Evolutionary conservation across 768 basidiomycete species (phyloP).

Genomic region (Suillus plorans): DNA sequence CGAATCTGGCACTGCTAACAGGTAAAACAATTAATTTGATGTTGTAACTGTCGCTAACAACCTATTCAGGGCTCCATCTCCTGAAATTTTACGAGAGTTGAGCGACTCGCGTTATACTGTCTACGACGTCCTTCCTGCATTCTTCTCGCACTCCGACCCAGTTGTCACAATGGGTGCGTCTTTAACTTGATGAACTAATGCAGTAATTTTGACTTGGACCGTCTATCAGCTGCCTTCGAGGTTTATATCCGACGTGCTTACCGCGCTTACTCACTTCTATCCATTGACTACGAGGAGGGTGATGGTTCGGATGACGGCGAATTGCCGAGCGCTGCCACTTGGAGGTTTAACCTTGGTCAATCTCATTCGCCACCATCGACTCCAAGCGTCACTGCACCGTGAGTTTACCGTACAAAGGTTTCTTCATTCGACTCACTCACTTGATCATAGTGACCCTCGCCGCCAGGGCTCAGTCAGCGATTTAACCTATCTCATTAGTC

Average conservation of each 20-base stretch:
- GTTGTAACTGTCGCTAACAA: conserved; percentile 9
- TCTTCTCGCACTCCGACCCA: conserved; percentile 86
- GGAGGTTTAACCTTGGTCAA: conserved; percentile 94
- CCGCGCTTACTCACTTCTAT: conserved; percentile 87
- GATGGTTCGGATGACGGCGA: conserved; percentile 84
- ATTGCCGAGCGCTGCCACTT: conserved; percentile 75
- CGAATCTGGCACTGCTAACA: conserved; percentile 64
- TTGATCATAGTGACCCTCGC: conserved; percentile 49
- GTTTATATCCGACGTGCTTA: conserved; percentile 96
- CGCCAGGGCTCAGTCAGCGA: conserved; percentile 95
- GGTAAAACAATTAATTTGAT: conserved; percentile 37
- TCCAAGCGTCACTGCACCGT: conserved; percentile 53
- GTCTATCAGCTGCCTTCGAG: conserved; percentile 77
- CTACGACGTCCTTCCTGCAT: conserved; percentile 93
- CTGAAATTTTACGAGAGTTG: conserved; percentile 87
- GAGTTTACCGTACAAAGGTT: conserved; percentile 8
- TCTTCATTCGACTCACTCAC: conserved; percentile 9
- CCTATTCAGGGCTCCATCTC: conserved; percentile 66
- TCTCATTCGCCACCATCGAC: conserved; percentile 86
- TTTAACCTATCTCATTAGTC: conserved; percentile 87
- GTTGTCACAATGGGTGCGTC: conserved; percentile 78
- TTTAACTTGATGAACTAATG: background rate
- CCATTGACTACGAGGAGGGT: conserved; percentile 94
- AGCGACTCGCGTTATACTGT: conserved; percentile 96
- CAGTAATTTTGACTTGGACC: background rate